A percentile compares a stretch with the other conserved stretches of the same genome.
phyloP scores from a whole-genome alignment of 768 basidiomycete species.

The Dioszegia hungarica region DNA sequence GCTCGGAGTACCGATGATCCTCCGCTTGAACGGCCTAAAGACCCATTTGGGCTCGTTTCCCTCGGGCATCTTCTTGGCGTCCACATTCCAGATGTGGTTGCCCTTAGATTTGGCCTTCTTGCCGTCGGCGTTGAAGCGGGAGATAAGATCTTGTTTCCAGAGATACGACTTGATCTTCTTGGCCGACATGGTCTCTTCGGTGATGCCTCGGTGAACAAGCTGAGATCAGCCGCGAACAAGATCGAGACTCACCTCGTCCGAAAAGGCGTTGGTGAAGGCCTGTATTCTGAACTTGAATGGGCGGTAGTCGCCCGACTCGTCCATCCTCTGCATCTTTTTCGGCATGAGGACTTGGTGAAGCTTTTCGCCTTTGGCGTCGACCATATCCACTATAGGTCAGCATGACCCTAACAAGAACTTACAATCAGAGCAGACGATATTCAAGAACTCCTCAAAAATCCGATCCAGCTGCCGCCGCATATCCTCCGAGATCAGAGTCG shows the following conservation, averaged over 20 bases:
- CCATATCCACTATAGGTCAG: slow-evolving; percentile 68
- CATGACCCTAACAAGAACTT: slow-evolving; percentile 45
- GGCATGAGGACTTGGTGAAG: slow-evolving; percentile 99
- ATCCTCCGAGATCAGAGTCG: slow-evolving; percentile 53
- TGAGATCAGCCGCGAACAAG: neutral
- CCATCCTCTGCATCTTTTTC: slow-evolving; percentile 91
- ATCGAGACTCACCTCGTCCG: slow-evolving; percentile 65
- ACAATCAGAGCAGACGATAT: slow-evolving; percentile 83
- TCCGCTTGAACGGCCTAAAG: slow-evolving; percentile 81
- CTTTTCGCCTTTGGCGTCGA: slow-evolving; percentile 89
- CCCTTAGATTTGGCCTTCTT: slow-evolving; percentile 99
- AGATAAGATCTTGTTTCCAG: slow-evolving; percentile 85
- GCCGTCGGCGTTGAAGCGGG: slow-evolving; percentile 96
- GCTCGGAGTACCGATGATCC: slow-evolving; percentile 77
- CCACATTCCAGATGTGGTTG: slow-evolving; percentile 98
- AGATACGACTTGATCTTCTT: slow-evolving; percentile 94
- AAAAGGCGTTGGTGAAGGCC: slow-evolving; percentile 91
- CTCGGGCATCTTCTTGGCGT: slow-evolving; percentile 67
- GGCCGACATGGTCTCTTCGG: slow-evolving; percentile 91
- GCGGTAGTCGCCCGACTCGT: slow-evolving; percentile 92
- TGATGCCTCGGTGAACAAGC: slow-evolving; percentile 63
- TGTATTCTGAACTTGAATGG: slow-evolving; percentile 99
- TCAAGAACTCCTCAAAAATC: slow-evolving; percentile 86
- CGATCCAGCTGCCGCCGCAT: slow-evolving; percentile 76
- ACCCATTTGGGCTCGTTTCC: slow-evolving; percentile 60